phyloP scores from a whole-genome alignment of 1,139 yeast genomes.

The Meyerozyma smithsonii region DNA sequence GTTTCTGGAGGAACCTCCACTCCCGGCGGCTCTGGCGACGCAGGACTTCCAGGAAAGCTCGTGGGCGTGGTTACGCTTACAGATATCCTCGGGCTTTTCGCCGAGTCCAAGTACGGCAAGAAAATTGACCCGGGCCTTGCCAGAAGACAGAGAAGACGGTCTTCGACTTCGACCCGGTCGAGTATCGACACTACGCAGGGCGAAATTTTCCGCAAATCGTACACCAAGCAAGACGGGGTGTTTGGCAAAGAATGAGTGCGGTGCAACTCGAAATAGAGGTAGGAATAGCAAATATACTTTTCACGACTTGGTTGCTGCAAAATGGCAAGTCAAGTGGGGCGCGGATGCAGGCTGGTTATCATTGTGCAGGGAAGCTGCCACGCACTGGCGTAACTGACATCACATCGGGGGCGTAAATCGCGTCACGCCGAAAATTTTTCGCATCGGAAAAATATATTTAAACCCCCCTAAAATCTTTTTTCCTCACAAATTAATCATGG shows the following conservation, averaged over 20 bases:
- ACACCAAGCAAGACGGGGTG: slow-evolving; percentile 6
- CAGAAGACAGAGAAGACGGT: slow-evolving; percentile 76
- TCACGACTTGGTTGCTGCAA: background rate
- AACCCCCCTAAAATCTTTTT: slow-evolving; percentile 2
- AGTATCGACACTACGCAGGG: slow-evolving; percentile 25
- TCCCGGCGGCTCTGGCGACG: slow-evolving; percentile 7
- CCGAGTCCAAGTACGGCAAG: slow-evolving; percentile 60
- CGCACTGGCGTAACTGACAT: background rate
- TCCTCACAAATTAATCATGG: slow-evolving; percentile 29
- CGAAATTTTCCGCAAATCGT: slow-evolving; percentile 17
- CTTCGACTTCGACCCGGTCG: slow-evolving; percentile 42
- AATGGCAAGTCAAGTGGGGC: background rate
- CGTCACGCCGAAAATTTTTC: slow-evolving; percentile 1
- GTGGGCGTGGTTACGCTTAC: slow-evolving; percentile 90
- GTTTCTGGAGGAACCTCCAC: background rate
- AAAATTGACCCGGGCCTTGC: slow-evolving; percentile 79
- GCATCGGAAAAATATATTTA: slow-evolving; percentile 1
- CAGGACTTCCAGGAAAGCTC: slow-evolving; percentile 60
- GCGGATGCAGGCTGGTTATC: background rate
- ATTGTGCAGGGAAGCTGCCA: background rate
- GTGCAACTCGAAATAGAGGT: background rate
- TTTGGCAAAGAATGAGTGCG: background rate
- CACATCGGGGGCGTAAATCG: background rate
- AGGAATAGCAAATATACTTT: background rate
- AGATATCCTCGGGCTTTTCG: slow-evolving; percentile 78